Evolutionary conservation across 768 basidiomycete genomes (phyloP), one percentile per base, ranked within the genome.

Genomic region (Leccinum sublutescens): DNA sequence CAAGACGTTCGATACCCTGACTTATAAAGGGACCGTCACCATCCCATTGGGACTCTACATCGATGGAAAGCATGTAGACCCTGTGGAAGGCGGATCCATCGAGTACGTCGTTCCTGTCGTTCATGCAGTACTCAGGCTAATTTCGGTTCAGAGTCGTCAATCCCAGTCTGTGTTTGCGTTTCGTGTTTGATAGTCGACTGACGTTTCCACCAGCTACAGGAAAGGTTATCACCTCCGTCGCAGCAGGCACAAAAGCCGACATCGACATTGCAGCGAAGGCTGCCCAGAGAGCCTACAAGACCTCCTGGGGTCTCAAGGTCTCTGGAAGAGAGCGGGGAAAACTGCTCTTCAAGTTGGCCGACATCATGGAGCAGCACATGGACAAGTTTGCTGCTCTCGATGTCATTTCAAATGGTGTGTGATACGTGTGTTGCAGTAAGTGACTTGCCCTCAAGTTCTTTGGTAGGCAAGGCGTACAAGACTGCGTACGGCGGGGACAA

Each of bases 41-140:
- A 68, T 88, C 61, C 76, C 80, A 58, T 84, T 87, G 23, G 86
- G 88, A 25, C 72, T 91, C 57, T 92, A 86, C 77, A 92, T 92
- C 68, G 77, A 82, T 66, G 84, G 85, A 61, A 52, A 67, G 34
- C 54, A 64, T 45, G 79, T 85, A 17, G 82, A 84, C 49, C 81
- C 83, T 31, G 76, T 78, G 14, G 75, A 80, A 9, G 77, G 78
- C 15, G 79, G 76, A 23, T 80, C 80, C 29, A 85, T 90, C 66
- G 86, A 88, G 88, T 89, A 62, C 67, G 85, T 75, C 6, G 7
- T 34, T 2, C 27, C 12, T 7, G 3, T 15, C 9, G 23, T 38
- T 47, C 27, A 9, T 19, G 17, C 31, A 23, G 27, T 25, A 2
- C 15, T n/a, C 19, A 19, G 11, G n/a, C 66, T 59, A 11, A 67